A percentile compares a stretch with the other conserved stretches of the same genome.
Evolutionary conservation across 2,329 filamentous ascomycete species (phyloP).

Genomic region (Epichloe sp.): DNA sequence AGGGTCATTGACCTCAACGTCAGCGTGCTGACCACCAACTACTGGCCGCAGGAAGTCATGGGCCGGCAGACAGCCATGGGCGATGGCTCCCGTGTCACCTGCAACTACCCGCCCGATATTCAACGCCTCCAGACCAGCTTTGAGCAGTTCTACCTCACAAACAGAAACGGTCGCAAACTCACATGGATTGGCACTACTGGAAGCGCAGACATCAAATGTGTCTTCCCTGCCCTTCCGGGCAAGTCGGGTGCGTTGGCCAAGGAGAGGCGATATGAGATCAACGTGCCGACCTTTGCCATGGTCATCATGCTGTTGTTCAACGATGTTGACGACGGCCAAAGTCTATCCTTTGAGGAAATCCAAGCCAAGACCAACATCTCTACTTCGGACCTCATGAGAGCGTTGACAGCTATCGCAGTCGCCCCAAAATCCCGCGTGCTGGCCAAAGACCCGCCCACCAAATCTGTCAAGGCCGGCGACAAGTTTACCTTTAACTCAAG

Average conservation of each 20-base stretch:
- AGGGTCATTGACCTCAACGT: constrained; percentile 62
- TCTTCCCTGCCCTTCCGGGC: constrained; percentile 58
- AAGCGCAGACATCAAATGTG: constrained; percentile 73
- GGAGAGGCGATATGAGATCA: constrained; percentile 74
- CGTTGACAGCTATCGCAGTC: constrained; percentile 69
- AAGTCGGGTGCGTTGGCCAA: constrained; percentile 49
- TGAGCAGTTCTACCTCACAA: constrained; percentile 74
- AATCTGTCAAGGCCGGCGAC: constrained; percentile 64
- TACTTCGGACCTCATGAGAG: constrained; percentile 56
- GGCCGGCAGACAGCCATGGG: constrained; percentile 41
- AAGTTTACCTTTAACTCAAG: constrained; percentile 69
- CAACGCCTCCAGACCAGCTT: constrained; percentile 70
- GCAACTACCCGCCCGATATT: constrained; percentile 64
- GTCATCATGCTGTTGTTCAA: constrained; percentile 85
- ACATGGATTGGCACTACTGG: constrained; percentile 66
- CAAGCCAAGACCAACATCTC: constrained; percentile 72
- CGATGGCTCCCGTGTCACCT: constrained; percentile 29
- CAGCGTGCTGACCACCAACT: constrained; percentile 81
- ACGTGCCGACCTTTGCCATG: constrained; percentile 88
- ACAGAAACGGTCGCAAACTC: constrained; percentile 76
- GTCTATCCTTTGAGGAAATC: constrained; percentile 60
- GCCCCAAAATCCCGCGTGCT: constrained; percentile 74
- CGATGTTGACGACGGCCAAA: constrained; percentile 42
- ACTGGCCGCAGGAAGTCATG: constrained; percentile 89
- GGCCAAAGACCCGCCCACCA: constrained; percentile 65